Conservation (phyloP, 2,329 filamentous ascomycete species). For the Phaeosphaeria sp. region DNA sequence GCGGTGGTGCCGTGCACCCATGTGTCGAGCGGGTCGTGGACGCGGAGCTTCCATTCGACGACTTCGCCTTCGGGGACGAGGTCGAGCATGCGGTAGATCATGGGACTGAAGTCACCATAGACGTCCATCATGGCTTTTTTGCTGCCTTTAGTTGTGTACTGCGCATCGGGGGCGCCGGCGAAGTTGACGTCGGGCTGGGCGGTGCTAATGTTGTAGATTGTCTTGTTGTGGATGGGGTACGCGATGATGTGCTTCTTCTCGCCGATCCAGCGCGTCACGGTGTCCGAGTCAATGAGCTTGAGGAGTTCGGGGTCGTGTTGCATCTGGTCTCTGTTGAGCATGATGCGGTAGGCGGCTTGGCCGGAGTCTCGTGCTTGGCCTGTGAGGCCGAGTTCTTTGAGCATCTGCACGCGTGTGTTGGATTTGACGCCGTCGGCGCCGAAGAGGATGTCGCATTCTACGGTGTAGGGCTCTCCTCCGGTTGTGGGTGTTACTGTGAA, state of each 20-base stretch:
- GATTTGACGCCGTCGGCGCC: constrained; percentile 60
- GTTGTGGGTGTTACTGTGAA: constrained; percentile 66
- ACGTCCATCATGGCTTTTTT: constrained; percentile 67
- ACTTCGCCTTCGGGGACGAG: constrained; percentile 70
- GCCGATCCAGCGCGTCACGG: constrained; percentile 78
- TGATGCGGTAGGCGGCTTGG: constrained; percentile 80
- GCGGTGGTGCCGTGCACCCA: constrained; percentile 65
- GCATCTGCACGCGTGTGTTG: constrained; percentile 58
- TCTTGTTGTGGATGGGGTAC: constrained; percentile 73
- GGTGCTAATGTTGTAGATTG: constrained; percentile 71
- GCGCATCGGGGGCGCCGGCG: constrained; percentile 62
- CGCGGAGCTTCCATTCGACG: constrained; percentile 70
- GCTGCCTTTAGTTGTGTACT: constrained; percentile 68
- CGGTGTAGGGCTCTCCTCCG: constrained; percentile 60
- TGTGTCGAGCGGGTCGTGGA: constrained; percentile 67
- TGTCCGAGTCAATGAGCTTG: constrained; percentile 70
- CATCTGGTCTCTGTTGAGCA: constrained; percentile 74
- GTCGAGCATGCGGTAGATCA: constrained; percentile 66
- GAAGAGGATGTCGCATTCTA: constrained; percentile 58
- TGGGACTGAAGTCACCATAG: constrained; percentile 67
- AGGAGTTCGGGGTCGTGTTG: constrained; percentile 70
- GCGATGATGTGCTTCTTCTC: constrained; percentile 78
- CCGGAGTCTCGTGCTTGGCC: constrained; percentile 71
- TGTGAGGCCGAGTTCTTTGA: constrained; percentile 59
- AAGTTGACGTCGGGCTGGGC: constrained; percentile 68